Base-by-base conservation (phyloP, 129 eudicot genomes). In the Flaveria sonorensis region DNA sequence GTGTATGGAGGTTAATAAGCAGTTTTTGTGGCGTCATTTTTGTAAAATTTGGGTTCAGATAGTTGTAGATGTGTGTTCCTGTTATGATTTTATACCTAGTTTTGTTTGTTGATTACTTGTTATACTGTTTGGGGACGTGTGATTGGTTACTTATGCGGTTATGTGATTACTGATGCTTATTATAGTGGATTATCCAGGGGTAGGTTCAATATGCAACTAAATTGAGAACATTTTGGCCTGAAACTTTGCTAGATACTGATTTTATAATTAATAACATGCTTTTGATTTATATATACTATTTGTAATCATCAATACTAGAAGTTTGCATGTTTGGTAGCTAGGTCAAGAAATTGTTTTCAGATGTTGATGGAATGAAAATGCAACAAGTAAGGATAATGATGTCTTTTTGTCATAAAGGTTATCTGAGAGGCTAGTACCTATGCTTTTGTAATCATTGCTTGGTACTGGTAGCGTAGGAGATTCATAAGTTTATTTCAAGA, bases 381-480 rank as follows among this genome's bases (percentile, higher is more conserved):
- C 40, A 36, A 0, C 56, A 20, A 73, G 24, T 8, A 73, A 21
- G 68, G 39, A 4, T 72, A 18, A 18, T 53, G 19, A 72, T 43
- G 12, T 42, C 9, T 19, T 72, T 55, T 53, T 14, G 19, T 26
- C 68, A 56, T 73, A 39, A 39, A 20, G 53, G 77, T 56, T 74
- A 60, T 59, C 9, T 74, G 69, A 42, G 45, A 74, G 43, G 70
- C 26, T 57, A 57, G 10, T 73, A 14, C 14, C 42, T 9, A 21
- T 73, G 78, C 42, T 24, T 56, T 56, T 56, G 77, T 24, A 72
- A 56, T 72, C 1, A 39, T 56, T 72, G 50, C 2, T 72, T 20
- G 19, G 51, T 52, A 19, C 53, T 20, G 19, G 51, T 52, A 19
- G 9, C 2, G 5, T 23, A 20, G 40, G 59, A 16, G 42, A 18